Percentiles rank a stretch among this genome's conserved stretches.
These are phyloP conservation scores for Vaucheria bursata DNA, from an alignment of 352 stramenopile genomes.

Conservation along the genomic window DNA sequence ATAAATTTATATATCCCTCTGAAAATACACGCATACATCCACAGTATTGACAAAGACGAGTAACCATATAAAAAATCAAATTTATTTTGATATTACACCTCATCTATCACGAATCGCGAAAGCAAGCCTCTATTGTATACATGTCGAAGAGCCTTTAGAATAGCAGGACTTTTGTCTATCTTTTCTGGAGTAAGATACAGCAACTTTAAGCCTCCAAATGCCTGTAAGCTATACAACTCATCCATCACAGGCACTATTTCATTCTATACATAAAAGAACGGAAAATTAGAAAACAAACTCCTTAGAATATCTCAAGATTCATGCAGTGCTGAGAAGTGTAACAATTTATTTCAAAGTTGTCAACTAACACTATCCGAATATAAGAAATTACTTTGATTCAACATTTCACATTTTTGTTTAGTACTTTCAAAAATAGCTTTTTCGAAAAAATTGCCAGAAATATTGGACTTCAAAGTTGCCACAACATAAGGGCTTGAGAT, in stretches of 20 bases:
- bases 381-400: too few species aligned
- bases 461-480: too few species aligned
- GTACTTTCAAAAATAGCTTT: too few species aligned
- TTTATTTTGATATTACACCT: slow-evolving; percentile 81
- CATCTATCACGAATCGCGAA: slow-evolving; percentile 53
- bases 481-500: too few species aligned
- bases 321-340: not conserved
- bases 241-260: slow-evolving; percentile 48
- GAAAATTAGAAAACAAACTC: not conserved
- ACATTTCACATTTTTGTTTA: too few species aligned
- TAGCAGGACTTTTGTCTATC: slow-evolving; percentile 52
- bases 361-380: too few species aligned
- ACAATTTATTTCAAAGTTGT: too few species aligned
- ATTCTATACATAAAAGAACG: not conserved
- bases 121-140: slow-evolving; percentile 63
- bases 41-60: slow-evolving; percentile 59
- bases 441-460: too few species aligned
- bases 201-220: slow-evolving; percentile 74
- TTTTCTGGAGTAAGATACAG: slow-evolving; percentile 98
- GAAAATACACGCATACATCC: too few species aligned
- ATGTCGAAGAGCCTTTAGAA: slow-evolving; percentile 47
- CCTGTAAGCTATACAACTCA: slow-evolving; percentile 35
- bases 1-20: not conserved
- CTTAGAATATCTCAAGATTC: not conserved
- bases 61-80: slow-evolving; percentile 61